These are phyloP conservation scores for Pisolithus tinctorius DNA, from an alignment of 768 basidiomycete genomes.

Conservation along the genomic window DNA sequence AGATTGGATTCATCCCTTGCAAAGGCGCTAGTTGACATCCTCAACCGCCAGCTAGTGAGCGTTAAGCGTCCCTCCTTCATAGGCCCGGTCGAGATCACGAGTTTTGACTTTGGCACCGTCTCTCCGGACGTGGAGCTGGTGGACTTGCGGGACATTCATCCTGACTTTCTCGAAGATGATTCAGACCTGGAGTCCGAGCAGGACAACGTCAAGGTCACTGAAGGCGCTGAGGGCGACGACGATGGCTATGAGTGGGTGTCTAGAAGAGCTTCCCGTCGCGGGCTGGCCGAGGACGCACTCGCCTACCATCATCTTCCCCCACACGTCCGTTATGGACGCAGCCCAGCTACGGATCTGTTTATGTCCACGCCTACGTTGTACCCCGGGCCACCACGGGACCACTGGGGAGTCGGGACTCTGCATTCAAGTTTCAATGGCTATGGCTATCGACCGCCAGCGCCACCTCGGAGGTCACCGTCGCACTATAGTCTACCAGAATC, in stretches of 20 bases:
- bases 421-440: slow-evolving; percentile 31
- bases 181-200: slow-evolving; percentile 21
- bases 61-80: slow-evolving; percentile 87
- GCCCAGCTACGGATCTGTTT: slow-evolving; percentile 52
- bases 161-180: slow-evolving; percentile 85
- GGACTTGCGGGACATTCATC: slow-evolving; percentile 90
- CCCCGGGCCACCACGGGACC: slow-evolving; percentile 32
- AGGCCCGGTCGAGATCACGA: slow-evolving; percentile 82
- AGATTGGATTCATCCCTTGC: slow-evolving; percentile 73
- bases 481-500: slow-evolving; percentile 30
- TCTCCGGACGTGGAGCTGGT: slow-evolving; percentile 85
- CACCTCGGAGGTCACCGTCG: slow-evolving; percentile 18
- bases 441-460: slow-evolving; percentile 28
- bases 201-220: slow-evolving; percentile 42
- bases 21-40: slow-evolving; percentile 56
- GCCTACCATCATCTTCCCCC: slow-evolving; percentile 69
- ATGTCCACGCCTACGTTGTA: slow-evolving; percentile 45
- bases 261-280: slow-evolving; percentile 50
- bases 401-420: slow-evolving; percentile 32
- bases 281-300: slow-evolving; percentile 43
- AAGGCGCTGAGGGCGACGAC: slow-evolving; percentile 56
- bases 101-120: slow-evolving; percentile 80
- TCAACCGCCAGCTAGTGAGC: slow-evolving; percentile 71
- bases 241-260: slow-evolving; percentile 83
- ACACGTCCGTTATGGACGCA: slow-evolving; percentile 60